Percentiles rank a stretch among this genome's conserved stretches.
Evolutionary conservation across 352 stramenopile genomes (phyloP).

Genomic region (Thalassiosira hispida): DNA sequence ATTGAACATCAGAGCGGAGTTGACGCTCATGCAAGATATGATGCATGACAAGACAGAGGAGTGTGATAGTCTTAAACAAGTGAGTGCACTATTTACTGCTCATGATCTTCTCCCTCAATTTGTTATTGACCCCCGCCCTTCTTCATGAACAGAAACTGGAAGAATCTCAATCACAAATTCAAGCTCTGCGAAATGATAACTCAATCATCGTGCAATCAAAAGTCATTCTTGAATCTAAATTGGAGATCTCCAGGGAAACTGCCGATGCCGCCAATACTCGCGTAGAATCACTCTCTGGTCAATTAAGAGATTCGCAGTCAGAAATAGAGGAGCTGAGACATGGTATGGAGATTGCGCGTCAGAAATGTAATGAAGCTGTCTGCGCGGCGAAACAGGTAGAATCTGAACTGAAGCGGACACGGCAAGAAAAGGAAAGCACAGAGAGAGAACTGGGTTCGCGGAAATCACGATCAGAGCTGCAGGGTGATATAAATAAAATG

Average conservation of each 20-base stretch:
- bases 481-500: slow-evolving; percentile 22
- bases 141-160: slow-evolving; percentile 17
- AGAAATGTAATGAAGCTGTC: slow-evolving; percentile 8
- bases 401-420: slow-evolving; percentile 12
- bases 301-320: slow-evolving; percentile 25
- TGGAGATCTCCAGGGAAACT: slow-evolving; percentile 11
- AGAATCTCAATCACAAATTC: slow-evolving; percentile 26
- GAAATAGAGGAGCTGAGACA: slow-evolving; percentile 8
- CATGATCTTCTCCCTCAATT: neutral
- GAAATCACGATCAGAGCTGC: slow-evolving; percentile 23
- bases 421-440: slow-evolving; percentile 9
- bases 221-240: slow-evolving; percentile 35
- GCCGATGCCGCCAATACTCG: slow-evolving; percentile 1
- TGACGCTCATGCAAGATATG: slow-evolving; percentile 27
- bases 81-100: slow-evolving; percentile 3
- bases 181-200: slow-evolving; percentile 26
- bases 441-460: slow-evolving; percentile 9
- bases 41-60: slow-evolving; percentile 33
- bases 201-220: slow-evolving; percentile 27
- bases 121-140: neutral
- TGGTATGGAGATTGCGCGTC: neutral
- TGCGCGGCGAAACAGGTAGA: neutral
- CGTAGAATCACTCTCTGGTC: slow-evolving; percentile 25
- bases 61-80: slow-evolving; percentile 12
- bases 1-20: slow-evolving; percentile 25